A percentile compares a stretch with the other conserved stretches of the same genome.
Evolutionary conservation across 176 grass and related monocot species (phyloP).

Genomic region (Carex cristatella): DNA sequence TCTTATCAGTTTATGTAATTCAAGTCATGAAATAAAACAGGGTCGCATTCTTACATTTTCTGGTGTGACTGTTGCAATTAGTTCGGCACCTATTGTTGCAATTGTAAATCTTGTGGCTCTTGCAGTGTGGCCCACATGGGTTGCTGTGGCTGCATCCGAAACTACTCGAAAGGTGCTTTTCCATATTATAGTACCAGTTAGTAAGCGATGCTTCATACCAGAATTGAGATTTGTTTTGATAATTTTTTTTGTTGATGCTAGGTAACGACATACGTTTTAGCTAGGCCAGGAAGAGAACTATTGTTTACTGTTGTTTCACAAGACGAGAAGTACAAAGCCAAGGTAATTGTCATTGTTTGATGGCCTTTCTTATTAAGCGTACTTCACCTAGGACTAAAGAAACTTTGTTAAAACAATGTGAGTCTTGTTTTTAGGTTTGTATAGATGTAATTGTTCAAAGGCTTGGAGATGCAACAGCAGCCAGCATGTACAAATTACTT

Average conservation of each 20-base stretch:
- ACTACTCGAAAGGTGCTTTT: slow-evolving; percentile 70
- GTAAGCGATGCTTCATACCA: neutral
- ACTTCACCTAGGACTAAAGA: neutral
- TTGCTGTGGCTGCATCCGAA: slow-evolving; percentile 74
- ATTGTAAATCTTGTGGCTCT: slow-evolving; percentile 71
- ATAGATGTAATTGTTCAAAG: slow-evolving; percentile 97
- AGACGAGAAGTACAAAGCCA: slow-evolving; percentile 98
- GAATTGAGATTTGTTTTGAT: neutral
- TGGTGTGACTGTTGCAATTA: slow-evolving; percentile 72
- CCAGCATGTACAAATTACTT: slow-evolving; percentile 66
- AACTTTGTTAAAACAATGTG: neutral
- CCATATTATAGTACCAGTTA: neutral
- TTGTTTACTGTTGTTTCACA: slow-evolving; percentile 92
- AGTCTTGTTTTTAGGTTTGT: slow-evolving; percentile 49
- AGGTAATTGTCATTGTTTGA: slow-evolving; percentile 40
- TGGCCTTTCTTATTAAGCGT: neutral
- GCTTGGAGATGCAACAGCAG: slow-evolving; percentile 87
- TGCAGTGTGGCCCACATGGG: slow-evolving; percentile 82
- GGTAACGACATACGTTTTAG: slow-evolving; percentile 87
- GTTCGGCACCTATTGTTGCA: slow-evolving; percentile 71
- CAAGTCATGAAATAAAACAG: slow-evolving; percentile 38
- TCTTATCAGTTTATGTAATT: slow-evolving; percentile 10
- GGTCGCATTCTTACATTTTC: slow-evolving; percentile 80
- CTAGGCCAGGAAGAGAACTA: slow-evolving; percentile 90
- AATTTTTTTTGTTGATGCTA: slow-evolving; percentile 16